These are phyloP conservation scores for Fomitiporia mediterranea DNA, from an alignment of 1,284 basidiomycete species.

Conservation along the genomic window DNA sequence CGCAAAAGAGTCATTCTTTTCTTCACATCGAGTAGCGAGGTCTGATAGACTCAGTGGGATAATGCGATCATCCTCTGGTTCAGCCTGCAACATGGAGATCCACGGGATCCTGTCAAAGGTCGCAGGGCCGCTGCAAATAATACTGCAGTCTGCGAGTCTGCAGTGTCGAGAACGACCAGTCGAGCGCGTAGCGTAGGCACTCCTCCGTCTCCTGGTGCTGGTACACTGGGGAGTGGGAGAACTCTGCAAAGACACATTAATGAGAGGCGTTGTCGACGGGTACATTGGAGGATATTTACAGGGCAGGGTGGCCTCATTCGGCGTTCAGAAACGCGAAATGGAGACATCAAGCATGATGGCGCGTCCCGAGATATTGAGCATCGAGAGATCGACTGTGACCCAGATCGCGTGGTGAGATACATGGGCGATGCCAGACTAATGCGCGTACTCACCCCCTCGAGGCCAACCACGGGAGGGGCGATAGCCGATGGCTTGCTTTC, in stretches of 20 bases:
- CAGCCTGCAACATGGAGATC: slow-evolving; percentile 49
- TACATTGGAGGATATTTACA: slow-evolving; percentile 3
- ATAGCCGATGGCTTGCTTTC: slow-evolving; percentile 21
- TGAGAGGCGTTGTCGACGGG: too few relatives aligned
- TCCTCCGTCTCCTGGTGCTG: slow-evolving; percentile 13
- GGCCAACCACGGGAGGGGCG: background rate
- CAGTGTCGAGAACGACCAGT: slow-evolving; percentile 35
- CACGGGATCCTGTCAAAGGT: slow-evolving; percentile 59
- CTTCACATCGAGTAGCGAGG: slow-evolving; percentile 39
- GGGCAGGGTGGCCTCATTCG: slow-evolving; percentile 14
- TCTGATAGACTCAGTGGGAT: slow-evolving; percentile 51
- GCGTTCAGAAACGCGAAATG: slow-evolving; percentile 24
- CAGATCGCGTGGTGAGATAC: background rate
- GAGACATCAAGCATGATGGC: slow-evolving; percentile 29
- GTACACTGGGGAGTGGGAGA: slow-evolving; percentile 12
- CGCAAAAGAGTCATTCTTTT: slow-evolving; percentile 23
- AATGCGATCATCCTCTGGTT: slow-evolving; percentile 30
- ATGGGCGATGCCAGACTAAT: background rate
- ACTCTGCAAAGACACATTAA: background rate
- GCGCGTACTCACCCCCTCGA: slow-evolving; percentile 6
- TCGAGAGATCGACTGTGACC: slow-evolving; percentile 7
- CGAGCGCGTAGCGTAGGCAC: slow-evolving; percentile 22
- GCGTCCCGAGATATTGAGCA: slow-evolving; percentile 6
- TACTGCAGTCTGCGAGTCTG: slow-evolving; percentile 30
- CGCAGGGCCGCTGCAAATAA: slow-evolving; percentile 29